Evolutionary conservation across 257 asterid genomes (phyloP), one percentile per base, ranked within the genome.

Genomic region (Rhazya stricta): DNA sequence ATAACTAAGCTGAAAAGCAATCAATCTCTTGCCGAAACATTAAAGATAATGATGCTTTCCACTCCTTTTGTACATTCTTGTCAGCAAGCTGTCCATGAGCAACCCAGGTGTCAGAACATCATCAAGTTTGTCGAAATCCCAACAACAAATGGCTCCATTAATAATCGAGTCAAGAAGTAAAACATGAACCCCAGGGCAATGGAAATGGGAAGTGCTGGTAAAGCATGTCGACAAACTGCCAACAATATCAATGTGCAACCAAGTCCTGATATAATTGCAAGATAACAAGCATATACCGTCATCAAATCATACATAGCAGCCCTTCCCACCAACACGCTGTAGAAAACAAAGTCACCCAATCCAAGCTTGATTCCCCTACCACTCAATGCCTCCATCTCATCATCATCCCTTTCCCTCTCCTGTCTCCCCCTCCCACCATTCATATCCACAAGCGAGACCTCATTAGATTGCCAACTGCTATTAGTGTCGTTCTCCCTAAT

Each of bases 271-370:
- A 94, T 90, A 72, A 94, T 90, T 23, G 98, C 99, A 4, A 94
- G 98, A 85, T 94, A 94, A 85, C 99, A 94, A 75, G 99, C 98
- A 70, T 94, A 94, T 42, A 94, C 99, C 0, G 97, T 94, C 99
- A 94, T 88, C 83, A 94, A 57, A 88, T 94, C 99, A 83, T 88
- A 94, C 99, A 94, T 90, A 13, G 99, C 98, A 0, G 99, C 99
- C 85, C 99, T 85, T 53, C 99, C 98, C 29, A 94, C 97, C 76
- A 94, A 88, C 73, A 94, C 99, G 4, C 99, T 94, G 15, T 90
- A 94, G 83, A 94, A 94, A 30, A 94, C 87, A 56, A 94, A 94
- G 77, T 94, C 99, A 72, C 99, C 98, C 83, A 94, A 87, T 8
- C 99, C 99, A 42, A 94, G 99, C 89, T 81, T 89, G 76, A 94